Percentiles rank a stretch among this genome's conserved stretches.
phyloP scores from a whole-genome alignment of 805 yeast species.

The Ogataea methanolica region DNA sequence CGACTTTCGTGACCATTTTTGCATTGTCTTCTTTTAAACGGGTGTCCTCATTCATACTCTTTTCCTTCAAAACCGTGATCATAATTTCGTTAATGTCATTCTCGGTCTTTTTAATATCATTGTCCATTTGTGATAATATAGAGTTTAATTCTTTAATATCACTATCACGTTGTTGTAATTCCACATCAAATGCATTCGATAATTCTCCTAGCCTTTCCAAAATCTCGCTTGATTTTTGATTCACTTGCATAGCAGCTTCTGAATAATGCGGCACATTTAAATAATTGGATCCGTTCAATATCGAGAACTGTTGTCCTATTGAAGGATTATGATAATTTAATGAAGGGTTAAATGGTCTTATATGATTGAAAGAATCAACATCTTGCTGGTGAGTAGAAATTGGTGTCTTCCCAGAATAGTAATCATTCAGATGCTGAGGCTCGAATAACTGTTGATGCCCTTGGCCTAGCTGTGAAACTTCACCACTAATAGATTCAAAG shows the following conservation, averaged over 20 bases:
- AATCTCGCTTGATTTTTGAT: conserved; percentile 47
- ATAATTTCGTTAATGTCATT: conserved; percentile 33
- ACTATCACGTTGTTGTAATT: conserved; percentile 40
- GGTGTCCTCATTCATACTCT: conserved; percentile 15
- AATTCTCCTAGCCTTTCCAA: conserved; percentile 43
- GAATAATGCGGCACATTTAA: conserved; percentile 39
- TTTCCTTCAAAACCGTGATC: conserved; percentile 21
- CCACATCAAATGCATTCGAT: conserved; percentile 49
- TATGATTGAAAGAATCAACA: conserved; percentile 20
- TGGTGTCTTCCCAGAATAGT: not conserved
- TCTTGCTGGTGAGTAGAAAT: conserved; percentile 5
- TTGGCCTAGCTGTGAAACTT: not conserved
- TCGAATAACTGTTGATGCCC: not conserved
- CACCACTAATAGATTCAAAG: conserved; percentile 9
- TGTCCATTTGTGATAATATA: conserved; percentile 26
- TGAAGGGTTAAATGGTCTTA: conserved; percentile 25
- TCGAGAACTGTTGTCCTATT: conserved; percentile 11
- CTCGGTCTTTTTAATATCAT: conserved; percentile 29
- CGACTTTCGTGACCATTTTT: not conserved
- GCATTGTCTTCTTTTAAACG: conserved; percentile 22
- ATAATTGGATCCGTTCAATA: conserved; percentile 17
- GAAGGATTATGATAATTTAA: conserved; percentile 13
- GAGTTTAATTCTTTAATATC: conserved; percentile 27
- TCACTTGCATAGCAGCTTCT: conserved; percentile 50
- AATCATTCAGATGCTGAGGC: not conserved